phyloP scores from a whole-genome alignment of 2,329 filamentous ascomycete genomes.

The Cladosporium sp. region DNA sequence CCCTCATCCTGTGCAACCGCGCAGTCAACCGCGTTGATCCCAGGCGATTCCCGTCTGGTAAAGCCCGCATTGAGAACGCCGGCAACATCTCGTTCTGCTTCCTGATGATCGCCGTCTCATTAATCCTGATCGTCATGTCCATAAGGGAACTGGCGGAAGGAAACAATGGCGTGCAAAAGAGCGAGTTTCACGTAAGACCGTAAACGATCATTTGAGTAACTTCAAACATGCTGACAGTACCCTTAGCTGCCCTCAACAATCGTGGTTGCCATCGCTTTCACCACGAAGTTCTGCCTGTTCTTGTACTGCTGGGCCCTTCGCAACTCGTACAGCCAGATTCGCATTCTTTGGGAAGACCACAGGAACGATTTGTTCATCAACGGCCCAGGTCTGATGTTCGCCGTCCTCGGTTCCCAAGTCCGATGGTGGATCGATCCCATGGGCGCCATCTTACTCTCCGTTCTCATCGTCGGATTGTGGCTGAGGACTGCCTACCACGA shows the following conservation, averaged over 20 bases:
- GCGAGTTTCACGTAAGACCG: slow-evolving; percentile 11
- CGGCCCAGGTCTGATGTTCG: slow-evolving; percentile 80
- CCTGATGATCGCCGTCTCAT: slow-evolving; percentile 86
- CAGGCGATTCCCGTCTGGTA: slow-evolving; percentile 82
- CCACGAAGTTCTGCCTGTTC: slow-evolving; percentile 78
- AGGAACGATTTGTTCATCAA: slow-evolving; percentile 97
- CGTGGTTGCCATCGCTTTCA: slow-evolving; percentile 78
- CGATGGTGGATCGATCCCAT: slow-evolving; percentile 93
- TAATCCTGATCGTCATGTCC: slow-evolving; percentile 89
- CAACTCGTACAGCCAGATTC: slow-evolving; percentile 85
- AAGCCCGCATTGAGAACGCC: slow-evolving; percentile 88
- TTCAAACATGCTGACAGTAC: neutral
- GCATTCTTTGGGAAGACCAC: slow-evolving; percentile 94
- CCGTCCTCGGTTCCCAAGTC: slow-evolving; percentile 83
- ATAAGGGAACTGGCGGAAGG: slow-evolving; percentile 62
- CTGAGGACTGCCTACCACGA: slow-evolving; percentile 78
- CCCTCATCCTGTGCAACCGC: slow-evolving; percentile 79
- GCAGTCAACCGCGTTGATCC: slow-evolving; percentile 85
- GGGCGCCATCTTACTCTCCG: slow-evolving; percentile 79
- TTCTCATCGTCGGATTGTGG: slow-evolving; percentile 77
- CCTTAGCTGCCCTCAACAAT: slow-evolving; percentile 71
- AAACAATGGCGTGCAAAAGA: slow-evolving; percentile 36
- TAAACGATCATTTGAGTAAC: neutral
- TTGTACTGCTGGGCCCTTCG: slow-evolving; percentile 89
- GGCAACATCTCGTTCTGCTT: slow-evolving; percentile 97